phyloP scores from a whole-genome alignment of 306 rosid genomes.

The Vicia sativa region DNA sequence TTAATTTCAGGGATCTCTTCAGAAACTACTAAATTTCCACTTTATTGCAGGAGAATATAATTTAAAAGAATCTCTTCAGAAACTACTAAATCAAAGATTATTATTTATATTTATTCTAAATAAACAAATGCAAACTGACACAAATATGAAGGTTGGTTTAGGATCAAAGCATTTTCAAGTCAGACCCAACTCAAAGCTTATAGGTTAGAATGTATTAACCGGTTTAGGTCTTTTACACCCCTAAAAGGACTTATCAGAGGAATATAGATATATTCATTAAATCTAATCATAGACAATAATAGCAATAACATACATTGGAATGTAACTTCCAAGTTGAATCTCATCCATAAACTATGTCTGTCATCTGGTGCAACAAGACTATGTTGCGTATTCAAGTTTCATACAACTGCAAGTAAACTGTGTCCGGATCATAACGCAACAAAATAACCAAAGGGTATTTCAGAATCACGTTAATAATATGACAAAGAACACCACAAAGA shows the following conservation, averaged over 20 bases:
- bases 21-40: too few species aligned
- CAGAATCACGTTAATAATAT: slow-evolving; percentile 11
- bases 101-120: too few species aligned
- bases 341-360: background rate
- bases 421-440: background rate
- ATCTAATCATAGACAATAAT: slow-evolving; percentile 3
- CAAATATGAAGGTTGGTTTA: background rate
- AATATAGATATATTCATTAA: background rate
- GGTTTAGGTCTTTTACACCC: background rate
- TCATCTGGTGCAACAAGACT: background rate
- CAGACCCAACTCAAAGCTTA: too few species aligned
- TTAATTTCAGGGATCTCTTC: too few species aligned
- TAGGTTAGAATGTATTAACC: too few species aligned
- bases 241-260: background rate
- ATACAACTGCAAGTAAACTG: background rate
- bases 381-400: too few species aligned
- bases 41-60: too few species aligned
- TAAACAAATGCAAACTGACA: background rate
- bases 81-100: background rate
- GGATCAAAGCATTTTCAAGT: too few species aligned
- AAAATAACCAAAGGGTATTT: slow-evolving; percentile 6
- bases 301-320: background rate
- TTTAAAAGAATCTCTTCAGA: background rate
- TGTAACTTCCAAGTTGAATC: slow-evolving; percentile 1
- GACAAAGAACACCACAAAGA: background rate